Conservation (phyloP, 2,329 filamentous ascomycete species). For the Fusarium ramigenum region DNA sequence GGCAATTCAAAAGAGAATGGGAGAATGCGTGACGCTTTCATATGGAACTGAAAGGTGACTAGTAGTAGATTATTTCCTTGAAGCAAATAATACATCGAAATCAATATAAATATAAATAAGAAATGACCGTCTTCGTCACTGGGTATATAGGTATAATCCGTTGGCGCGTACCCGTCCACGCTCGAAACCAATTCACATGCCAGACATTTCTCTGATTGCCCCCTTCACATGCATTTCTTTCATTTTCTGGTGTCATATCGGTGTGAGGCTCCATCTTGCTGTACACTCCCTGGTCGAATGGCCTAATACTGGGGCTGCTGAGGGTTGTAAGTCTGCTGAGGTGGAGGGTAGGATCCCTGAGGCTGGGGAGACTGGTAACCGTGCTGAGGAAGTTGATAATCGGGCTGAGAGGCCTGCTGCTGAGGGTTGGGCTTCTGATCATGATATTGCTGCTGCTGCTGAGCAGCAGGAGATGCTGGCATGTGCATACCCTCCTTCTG, state of each 20-base stretch:
- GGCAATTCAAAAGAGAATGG: neutral
- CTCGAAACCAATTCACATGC: constrained; percentile 7
- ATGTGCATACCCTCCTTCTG: constrained; percentile 52
- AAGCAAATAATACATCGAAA: neutral
- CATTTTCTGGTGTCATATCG: constrained; percentile 10
- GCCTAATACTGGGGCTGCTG: constrained; percentile 40
- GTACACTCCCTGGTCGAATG: neutral
- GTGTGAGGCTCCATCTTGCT: neutral
- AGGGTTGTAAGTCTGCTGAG: constrained; percentile 39
- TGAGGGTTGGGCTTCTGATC: constrained; percentile 15
- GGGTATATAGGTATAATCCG: constrained; percentile 44
- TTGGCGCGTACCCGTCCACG: constrained; percentile 26
- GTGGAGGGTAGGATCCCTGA: constrained; percentile 36
- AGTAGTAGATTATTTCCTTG: neutral
- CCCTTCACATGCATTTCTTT: neutral
- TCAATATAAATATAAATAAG: constrained; percentile 2
- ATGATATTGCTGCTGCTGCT: constrained; percentile 10
- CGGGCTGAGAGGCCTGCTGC: constrained; percentile 24
- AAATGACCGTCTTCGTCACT: constrained; percentile 32
- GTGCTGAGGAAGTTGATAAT: constrained; percentile 32
- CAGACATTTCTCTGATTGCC: neutral
- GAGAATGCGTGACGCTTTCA: neutral
- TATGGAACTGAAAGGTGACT: neutral
- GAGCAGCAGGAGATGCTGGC: constrained; percentile 37
- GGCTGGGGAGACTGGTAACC: constrained; percentile 35